These are phyloP conservation scores for Acanthamoeba triangularis DNA, from an alignment of 208 protist species.

Conservation along the genomic window DNA sequence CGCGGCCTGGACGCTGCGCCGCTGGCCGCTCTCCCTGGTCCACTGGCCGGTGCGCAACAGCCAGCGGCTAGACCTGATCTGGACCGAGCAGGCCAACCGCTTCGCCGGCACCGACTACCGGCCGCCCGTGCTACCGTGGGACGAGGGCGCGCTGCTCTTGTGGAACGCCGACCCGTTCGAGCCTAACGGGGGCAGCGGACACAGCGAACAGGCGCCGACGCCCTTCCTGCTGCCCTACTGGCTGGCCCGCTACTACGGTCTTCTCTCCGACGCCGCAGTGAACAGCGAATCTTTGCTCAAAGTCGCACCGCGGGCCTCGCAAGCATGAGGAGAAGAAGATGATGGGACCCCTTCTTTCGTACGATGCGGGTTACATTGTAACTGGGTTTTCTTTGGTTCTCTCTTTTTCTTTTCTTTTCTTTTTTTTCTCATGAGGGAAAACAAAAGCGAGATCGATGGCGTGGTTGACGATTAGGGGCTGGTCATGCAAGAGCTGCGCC, in stretches of 20 bases:
- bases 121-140: slow-evolving; percentile 73
- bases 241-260: slow-evolving; percentile 76
- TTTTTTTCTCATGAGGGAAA: too few species aligned
- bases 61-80: slow-evolving; percentile 68
- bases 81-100: slow-evolving; percentile 17
- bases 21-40: slow-evolving; percentile 64
- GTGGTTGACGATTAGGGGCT: not conserved
- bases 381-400: too few species aligned
- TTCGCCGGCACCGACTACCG: slow-evolving; percentile 25
- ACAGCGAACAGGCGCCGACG: slow-evolving; percentile 25
- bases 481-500: not conserved
- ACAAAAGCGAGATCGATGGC: not conserved
- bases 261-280: not conserved
- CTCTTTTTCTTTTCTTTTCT: too few species aligned
- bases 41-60: slow-evolving; percentile 82
- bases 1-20: slow-evolving; percentile 47
- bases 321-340: too few species aligned
- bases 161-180: slow-evolving; percentile 81
- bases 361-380: too few species aligned
- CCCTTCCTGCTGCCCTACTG: slow-evolving; percentile 81
- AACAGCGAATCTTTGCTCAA: too few species aligned
- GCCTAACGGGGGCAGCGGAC: slow-evolving; percentile 48
- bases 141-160: slow-evolving; percentile 50
- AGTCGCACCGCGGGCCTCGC: too few species aligned
- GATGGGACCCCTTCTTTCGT: too few species aligned